Base-by-base conservation (phyloP, 2,329 filamentous ascomycete species). In the Fusarium sp. region DNA sequence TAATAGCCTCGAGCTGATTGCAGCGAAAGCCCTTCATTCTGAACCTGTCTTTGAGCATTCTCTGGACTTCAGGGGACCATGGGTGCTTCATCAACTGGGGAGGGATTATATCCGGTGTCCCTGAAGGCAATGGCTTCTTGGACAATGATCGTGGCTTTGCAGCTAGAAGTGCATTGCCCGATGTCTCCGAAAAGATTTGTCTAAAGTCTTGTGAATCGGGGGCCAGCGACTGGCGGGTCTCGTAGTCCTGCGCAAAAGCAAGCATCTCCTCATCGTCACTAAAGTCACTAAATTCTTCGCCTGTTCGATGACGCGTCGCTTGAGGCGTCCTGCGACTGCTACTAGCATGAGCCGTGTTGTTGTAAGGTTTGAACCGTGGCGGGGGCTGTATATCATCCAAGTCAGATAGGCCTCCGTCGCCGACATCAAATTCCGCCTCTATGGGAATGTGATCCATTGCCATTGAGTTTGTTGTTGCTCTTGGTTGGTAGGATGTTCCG, bases 1-100 rank as follows among this genome's bases (percentile, higher is more conserved):
- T 98, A 79, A 99, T 98, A 16, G 96, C 95, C 80, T 98, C 93
- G 3, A 98, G 86, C 77, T 99, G 96, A 77, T 98, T 96, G 57
- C 91, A 89, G 30, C 97, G 90, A 77, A 99, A 99, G 0, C 93
- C 93, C 57, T 88, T 89, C 79, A 99, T 90, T 68, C 91, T 88
- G 77, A 99, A 99, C 5, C 90, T 87, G 73, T 95, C 90, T 75
- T 92, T 93, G 70, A 99, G 83, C n/a, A 90, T 92, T 57, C 84
- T 86, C 71, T 91, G 91, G 25, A 99, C 92, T 74, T 98, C 95
- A 45, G 88, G 85, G 18, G 95, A 98, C 96, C 97, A 99, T 7
- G 90, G 85, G 75, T 91, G 86, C 51, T 87, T 85, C 86, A 92
- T 91, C 73, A 88, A 78, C 55, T 87, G 83, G 2, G 84, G 78